Base-by-base conservation (phyloP, 2,329 filamentous ascomycete genomes). In the Phialophora tarda region DNA sequence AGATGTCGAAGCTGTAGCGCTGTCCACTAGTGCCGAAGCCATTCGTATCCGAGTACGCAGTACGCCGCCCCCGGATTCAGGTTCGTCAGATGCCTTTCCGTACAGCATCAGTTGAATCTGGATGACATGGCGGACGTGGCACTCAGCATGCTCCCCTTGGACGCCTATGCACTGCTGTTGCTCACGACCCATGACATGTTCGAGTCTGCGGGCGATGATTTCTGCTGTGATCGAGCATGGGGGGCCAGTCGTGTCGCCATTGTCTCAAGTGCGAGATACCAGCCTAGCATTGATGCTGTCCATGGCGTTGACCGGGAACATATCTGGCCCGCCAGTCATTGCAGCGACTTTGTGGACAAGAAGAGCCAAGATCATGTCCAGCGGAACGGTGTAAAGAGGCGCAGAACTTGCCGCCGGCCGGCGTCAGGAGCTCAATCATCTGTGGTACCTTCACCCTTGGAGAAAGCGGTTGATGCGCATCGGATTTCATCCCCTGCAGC, bases 281-380 rank as follows among this genome's bases (percentile, higher is more conserved):
- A 86, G 55, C 88, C 88, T 0, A 30, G 30, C 0, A 73, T 84
- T 1, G 80, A 84, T 69, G 48, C 55, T 0, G 63, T 69, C 0
- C 76, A 87, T 24, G 81, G 82, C 17, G 72, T 78, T 3, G 65
- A 75, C 1, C 71, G 76, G 17, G 72, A 74, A 1, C 88, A 91
- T 74, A 82, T 83, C 68, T 91, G 88, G 89, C 88, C 88, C 0
- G 80, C 83, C 3, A 86, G 84, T 5, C 89, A 91, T 74, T 91
- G 88, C 71, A 78, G 76, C 44, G 69, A 69, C 0, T 88, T 84
- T 66, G 75, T 88, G 0, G 77, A 83, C 1, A 64, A 64, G 0
- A 68, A 14, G 5, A 12, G 48, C 2, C 23, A 26, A 1, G 21
- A 53, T 26, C 8, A 53, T 12, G 26, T 11, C 3, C 28, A 14